Conservation (phyloP, 257 asterid species). For the Haberlea rhodopensis region DNA sequence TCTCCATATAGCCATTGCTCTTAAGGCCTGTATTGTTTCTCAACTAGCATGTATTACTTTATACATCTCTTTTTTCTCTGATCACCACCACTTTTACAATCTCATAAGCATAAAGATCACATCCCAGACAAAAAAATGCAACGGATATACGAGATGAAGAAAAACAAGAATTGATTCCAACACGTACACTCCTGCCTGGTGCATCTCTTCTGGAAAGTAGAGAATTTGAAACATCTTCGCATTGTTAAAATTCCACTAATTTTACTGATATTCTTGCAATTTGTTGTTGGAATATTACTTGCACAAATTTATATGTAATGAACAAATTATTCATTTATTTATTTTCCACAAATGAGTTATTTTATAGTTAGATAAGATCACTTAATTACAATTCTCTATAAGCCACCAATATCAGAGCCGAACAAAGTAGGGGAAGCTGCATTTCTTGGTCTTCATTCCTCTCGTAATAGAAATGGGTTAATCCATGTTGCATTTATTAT, state of each 20-base stretch:
- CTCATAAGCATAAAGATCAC: neutral
- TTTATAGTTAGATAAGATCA: neutral
- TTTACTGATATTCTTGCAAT: neutral
- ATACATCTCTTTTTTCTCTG: neutral
- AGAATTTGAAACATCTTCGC: neutral
- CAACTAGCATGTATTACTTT: neutral
- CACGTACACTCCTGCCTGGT: neutral
- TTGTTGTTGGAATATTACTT: neutral
- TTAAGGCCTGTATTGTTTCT: neutral
- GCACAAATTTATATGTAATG: neutral
- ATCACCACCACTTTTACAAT: neutral
- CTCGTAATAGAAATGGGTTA: neutral
- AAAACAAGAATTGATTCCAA: too few species aligned
- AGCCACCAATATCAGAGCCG: neutral
- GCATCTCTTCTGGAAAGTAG: neutral
- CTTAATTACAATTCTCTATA: too few species aligned
- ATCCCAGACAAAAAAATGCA: neutral
- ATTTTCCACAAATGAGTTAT: neutral
- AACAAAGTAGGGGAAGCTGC: neutral
- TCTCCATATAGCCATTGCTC: too few species aligned
- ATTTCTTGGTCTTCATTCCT: neutral
- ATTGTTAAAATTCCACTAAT: too few species aligned
- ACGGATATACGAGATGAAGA: too few species aligned
- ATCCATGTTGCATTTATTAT: neutral
- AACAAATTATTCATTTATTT: too few species aligned